These are phyloP conservation scores for Penicillium sp. DNA, from an alignment of 2,329 filamentous ascomycete species.

Conservation along the genomic window DNA sequence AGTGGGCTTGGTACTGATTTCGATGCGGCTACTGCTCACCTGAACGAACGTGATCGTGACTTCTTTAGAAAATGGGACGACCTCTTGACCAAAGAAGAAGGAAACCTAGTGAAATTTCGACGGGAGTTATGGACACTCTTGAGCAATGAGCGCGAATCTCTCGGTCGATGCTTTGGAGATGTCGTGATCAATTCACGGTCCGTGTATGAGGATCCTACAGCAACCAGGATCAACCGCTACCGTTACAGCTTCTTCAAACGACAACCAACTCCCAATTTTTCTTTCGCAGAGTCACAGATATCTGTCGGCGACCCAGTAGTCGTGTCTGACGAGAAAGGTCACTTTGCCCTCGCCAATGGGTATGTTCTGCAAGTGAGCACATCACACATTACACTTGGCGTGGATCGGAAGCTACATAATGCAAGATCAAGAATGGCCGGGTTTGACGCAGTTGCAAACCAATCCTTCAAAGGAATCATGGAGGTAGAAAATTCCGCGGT, in stretches of 20 bases:
- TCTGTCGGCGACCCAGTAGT: constrained; percentile 86
- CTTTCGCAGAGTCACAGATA: constrained; percentile 88
- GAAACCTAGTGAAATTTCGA: constrained; percentile 79
- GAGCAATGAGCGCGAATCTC: constrained; percentile 79
- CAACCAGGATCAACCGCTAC: constrained; percentile 85
- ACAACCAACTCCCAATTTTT: constrained; percentile 61
- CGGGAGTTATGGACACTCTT: constrained; percentile 96
- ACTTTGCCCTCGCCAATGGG: constrained; percentile 91
- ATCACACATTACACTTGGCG: constrained; percentile 76
- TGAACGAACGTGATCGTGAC: constrained; percentile 69
- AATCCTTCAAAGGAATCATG: constrained; percentile 89
- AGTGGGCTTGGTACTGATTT: constrained; percentile 82
- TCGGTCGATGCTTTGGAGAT: constrained; percentile 85
- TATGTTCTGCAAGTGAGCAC: constrained; percentile 77
- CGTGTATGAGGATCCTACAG: constrained; percentile 64
- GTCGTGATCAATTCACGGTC: constrained; percentile 79
- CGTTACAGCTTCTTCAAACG: constrained; percentile 81
- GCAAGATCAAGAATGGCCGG: constrained; percentile 70
- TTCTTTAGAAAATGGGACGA: constrained; percentile 97
- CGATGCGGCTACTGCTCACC: constrained; percentile 71
- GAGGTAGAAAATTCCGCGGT: constrained; percentile 63
- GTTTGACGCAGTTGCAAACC: constrained; percentile 74
- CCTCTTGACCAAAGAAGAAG: constrained; percentile 89
- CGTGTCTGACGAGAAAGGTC: constrained; percentile 90
- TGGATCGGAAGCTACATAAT: constrained; percentile 87